Conservation (phyloP, 805 yeast species). For the Starmera quercuum region DNA sequence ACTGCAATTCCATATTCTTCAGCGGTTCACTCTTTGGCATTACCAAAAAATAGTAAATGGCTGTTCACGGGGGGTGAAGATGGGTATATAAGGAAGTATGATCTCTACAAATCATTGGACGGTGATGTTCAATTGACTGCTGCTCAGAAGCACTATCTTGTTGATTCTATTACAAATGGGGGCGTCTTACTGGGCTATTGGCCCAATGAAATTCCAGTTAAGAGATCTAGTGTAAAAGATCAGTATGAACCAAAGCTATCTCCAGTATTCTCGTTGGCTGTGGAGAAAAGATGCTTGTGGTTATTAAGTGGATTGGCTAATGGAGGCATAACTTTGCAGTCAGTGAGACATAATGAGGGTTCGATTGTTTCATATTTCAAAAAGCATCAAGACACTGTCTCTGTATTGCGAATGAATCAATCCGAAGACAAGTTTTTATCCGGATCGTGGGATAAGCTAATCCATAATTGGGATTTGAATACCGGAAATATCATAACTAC, state of each 20-base stretch:
- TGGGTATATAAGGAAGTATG: slow-evolving; percentile 87
- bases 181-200: slow-evolving; percentile 83
- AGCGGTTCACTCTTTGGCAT: slow-evolving; percentile 68
- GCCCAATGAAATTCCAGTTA: slow-evolving; percentile 92
- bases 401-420: slow-evolving; percentile 56
- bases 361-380: slow-evolving; percentile 67
- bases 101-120: slow-evolving; percentile 75
- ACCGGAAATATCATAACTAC: slow-evolving; percentile 48
- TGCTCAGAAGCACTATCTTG: slow-evolving; percentile 83
- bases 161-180: slow-evolving; percentile 77
- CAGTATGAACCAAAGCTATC: slow-evolving; percentile 50
- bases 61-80: slow-evolving; percentile 93
- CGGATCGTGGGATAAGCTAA: slow-evolving; percentile 85
- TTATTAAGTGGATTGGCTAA: slow-evolving; percentile 69
- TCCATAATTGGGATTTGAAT: slow-evolving; percentile 80
- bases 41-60: slow-evolving; percentile 78
- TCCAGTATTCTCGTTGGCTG: slow-evolving; percentile 85
- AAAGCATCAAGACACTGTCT: slow-evolving; percentile 67
- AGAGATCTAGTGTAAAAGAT: slow-evolving; percentile 30
- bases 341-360: slow-evolving; percentile 81
- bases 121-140: slow-evolving; percentile 85
- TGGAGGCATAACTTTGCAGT: slow-evolving; percentile 85
- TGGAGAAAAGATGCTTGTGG: slow-evolving; percentile 78
- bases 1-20: slow-evolving; percentile 83
- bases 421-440: slow-evolving; percentile 60